phyloP scores from a whole-genome alignment of 148 eudicot species.

The Dianthus caryophyllus region DNA sequence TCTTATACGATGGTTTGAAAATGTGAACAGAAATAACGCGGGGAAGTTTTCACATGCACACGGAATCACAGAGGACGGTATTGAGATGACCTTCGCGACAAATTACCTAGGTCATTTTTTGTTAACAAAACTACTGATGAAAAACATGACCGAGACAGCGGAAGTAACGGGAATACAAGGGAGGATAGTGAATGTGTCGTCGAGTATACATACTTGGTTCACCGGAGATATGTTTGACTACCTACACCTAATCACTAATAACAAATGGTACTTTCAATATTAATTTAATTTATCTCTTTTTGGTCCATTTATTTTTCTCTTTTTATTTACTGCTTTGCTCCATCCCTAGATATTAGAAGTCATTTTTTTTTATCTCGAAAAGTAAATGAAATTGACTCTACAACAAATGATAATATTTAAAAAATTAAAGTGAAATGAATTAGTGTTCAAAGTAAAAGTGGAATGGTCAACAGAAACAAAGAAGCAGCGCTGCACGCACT shows the following conservation, averaged over 20 bases:
- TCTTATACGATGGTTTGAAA: too few relatives aligned
- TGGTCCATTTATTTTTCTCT: too few relatives aligned
- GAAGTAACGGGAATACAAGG: slow-evolving; percentile 66
- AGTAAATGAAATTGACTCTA: too few relatives aligned
- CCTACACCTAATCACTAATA: slow-evolving; percentile 50
- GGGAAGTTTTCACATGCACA: slow-evolving; percentile 81
- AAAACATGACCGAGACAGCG: slow-evolving; percentile 75
- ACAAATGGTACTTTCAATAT: slow-evolving; percentile 61
- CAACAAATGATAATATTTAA: too few relatives aligned
- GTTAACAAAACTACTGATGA: slow-evolving; percentile 61
- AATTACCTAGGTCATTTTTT: slow-evolving; percentile 88
- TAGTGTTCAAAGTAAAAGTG: too few relatives aligned
- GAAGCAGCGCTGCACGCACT: too few relatives aligned
- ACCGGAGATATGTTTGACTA: slow-evolving; percentile 58
- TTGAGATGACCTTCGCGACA: slow-evolving; percentile 98
- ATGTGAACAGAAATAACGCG: slow-evolving; percentile 96
- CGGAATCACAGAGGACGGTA: slow-evolving; percentile 75
- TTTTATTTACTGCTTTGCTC: too few relatives aligned
- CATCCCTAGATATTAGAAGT: too few relatives aligned
- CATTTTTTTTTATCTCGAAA: too few relatives aligned
- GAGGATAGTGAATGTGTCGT: slow-evolving; percentile 80
- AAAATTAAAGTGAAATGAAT: too few relatives aligned
- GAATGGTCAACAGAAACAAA: too few relatives aligned
- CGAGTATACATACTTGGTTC: slow-evolving; percentile 83
- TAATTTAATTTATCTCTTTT: too few relatives aligned